Percentiles rank a stretch among this genome's conserved stretches.
These are phyloP conservation scores for Kodamaea jinghongensis DNA, from an alignment of 805 yeast genomes.

Conservation along the genomic window DNA sequence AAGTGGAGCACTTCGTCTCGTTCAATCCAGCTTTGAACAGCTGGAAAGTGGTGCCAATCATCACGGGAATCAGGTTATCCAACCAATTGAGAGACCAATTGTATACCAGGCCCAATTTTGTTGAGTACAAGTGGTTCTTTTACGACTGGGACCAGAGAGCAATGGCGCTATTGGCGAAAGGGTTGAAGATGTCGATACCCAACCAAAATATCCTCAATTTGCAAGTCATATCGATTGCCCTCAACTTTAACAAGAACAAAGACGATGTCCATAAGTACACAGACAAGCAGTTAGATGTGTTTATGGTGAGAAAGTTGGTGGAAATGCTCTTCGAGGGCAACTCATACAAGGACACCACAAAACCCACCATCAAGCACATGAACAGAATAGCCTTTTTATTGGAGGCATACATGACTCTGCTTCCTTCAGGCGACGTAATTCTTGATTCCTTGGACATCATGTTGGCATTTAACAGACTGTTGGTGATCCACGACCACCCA, in stretches of 20 bases:
- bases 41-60: conserved; percentile 49
- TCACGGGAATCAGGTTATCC: conserved; percentile 45
- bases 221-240: conserved; percentile 34
- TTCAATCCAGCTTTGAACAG: conserved; percentile 28
- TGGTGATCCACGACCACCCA: conserved; percentile 12
- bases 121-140: conserved; percentile 34
- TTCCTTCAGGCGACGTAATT: conserved; percentile 20
- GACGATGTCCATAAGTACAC: conserved; percentile 21
- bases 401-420: conserved; percentile 30
- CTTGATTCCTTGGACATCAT: conserved; percentile 20
- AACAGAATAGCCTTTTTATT: conserved; percentile 47
- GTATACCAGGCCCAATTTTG: conserved; percentile 23
- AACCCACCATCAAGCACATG: conserved; percentile 48
- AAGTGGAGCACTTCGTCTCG: conserved; percentile 28
- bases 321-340: conserved; percentile 21
- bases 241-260: conserved; percentile 24
- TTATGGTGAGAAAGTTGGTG: conserved; percentile 19
- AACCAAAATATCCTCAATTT: conserved; percentile 25
- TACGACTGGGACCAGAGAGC: conserved; percentile 31
- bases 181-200: conserved; percentile 21
- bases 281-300: conserved; percentile 15
- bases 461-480: conserved; percentile 26
- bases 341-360: conserved; percentile 18
- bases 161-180: conserved; percentile 25
- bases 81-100: conserved; percentile 33